Conservation (phyloP, 1,284 basidiomycete genomes). For the Trichosporon sp. region DNA sequence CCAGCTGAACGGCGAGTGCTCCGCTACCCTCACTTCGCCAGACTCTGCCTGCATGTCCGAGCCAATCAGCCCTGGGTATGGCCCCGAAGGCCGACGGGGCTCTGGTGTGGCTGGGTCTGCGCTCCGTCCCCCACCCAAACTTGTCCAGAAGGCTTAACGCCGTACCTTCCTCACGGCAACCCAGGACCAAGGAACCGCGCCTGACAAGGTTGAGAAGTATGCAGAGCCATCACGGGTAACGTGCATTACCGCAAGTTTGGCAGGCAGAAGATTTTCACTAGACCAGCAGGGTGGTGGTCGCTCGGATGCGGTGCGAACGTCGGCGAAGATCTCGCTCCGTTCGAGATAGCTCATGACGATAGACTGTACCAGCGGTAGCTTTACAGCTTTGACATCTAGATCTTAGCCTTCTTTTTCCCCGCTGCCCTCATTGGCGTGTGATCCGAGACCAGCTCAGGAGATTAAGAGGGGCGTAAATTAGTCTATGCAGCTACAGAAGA, state of each 20-base stretch:
- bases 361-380: neutral
- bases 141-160: neutral
- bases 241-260: neutral
- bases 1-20: neutral
- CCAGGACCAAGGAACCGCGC: neutral
- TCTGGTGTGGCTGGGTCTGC: neutral
- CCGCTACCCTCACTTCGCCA: neutral
- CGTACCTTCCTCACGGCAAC: neutral
- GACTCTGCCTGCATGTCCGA: neutral
- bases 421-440: neutral
- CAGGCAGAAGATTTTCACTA: too few relatives aligned
- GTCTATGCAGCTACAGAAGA: neutral
- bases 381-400: neutral
- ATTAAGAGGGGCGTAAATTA: neutral
- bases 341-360: neutral
- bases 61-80: neutral
- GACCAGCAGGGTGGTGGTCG: too few relatives aligned
- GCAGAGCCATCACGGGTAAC: neutral
- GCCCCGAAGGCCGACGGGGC: neutral
- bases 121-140: neutral
- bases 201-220: neutral
- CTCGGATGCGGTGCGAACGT: too few relatives aligned
- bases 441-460: neutral
- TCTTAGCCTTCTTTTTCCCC: neutral
- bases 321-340: too few relatives aligned